Percentiles rank a stretch among this genome's conserved stretches.
These are phyloP conservation scores for barley (Hordeum vulgare) DNA, from an alignment of 176 grass and related monocot species.

Conservation along the genomic window DNA sequence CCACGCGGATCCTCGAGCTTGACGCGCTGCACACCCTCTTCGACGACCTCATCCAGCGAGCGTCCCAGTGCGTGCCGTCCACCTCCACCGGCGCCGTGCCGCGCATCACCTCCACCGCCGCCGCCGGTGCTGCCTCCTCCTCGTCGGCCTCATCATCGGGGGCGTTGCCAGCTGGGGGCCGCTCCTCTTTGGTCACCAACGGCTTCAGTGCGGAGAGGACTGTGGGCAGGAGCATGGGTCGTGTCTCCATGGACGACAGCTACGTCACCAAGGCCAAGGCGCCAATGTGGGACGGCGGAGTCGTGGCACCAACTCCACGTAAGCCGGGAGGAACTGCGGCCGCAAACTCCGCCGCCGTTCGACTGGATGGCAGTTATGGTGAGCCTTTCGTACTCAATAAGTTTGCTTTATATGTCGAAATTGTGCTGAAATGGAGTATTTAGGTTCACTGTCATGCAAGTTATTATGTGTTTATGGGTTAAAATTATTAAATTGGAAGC, in stretches of 20 bases:
- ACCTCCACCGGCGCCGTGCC: slow-evolving; percentile 34
- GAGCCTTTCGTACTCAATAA: slow-evolving; percentile 14
- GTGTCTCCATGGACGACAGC: slow-evolving; percentile 86
- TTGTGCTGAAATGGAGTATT: slow-evolving; percentile 17
- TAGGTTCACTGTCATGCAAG: background rate
- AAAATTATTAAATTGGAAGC: background rate
- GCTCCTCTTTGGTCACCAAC: slow-evolving; percentile 19
- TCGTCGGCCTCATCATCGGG: slow-evolving; percentile 7
- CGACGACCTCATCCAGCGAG: slow-evolving; percentile 77
- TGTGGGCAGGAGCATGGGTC: slow-evolving; percentile 19
- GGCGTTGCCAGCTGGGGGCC: background rate
- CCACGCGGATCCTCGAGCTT: slow-evolving; percentile 70
- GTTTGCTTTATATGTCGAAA: background rate
- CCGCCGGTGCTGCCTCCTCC: background rate
- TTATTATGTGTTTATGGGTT: background rate
- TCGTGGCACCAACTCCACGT: slow-evolving; percentile 26
- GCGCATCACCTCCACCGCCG: slow-evolving; percentile 18
- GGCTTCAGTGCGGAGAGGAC: slow-evolving; percentile 21
- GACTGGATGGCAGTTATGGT: slow-evolving; percentile 26
- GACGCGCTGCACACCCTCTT: slow-evolving; percentile 63
- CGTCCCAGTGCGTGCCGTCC: slow-evolving; percentile 68
- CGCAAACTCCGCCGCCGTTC: background rate
- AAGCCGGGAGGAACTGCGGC: background rate
- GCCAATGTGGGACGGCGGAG: slow-evolving; percentile 46
- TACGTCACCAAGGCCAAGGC: slow-evolving; percentile 78